phyloP scores from a whole-genome alignment of 306 rosid genomes.

The Trifolium pratense region DNA sequence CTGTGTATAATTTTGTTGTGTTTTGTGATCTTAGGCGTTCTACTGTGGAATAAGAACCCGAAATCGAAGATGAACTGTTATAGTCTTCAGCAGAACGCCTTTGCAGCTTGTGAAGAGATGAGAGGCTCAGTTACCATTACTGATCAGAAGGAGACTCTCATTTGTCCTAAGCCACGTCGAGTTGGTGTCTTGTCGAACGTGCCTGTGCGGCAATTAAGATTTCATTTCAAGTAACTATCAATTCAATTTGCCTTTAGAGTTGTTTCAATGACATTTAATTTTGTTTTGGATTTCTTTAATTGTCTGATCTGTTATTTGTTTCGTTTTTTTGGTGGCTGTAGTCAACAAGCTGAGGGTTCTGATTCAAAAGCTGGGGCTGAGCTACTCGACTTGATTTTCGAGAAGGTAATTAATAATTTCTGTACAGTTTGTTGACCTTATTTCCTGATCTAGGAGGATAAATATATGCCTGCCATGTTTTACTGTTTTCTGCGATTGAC shows the following conservation, averaged over 20 bases:
- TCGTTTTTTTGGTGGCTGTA: slow-evolving; percentile 32
- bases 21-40: slow-evolving; percentile 61
- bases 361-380: slow-evolving; percentile 87
- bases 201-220: slow-evolving; percentile 57
- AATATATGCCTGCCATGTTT: background rate
- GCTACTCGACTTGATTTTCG: slow-evolving; percentile 74
- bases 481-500: background rate
- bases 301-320: slow-evolving; percentile 33
- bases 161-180: slow-evolving; percentile 86
- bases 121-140: slow-evolving; percentile 48
- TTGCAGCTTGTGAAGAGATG: slow-evolving; percentile 64
- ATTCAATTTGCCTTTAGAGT: background rate
- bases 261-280: slow-evolving; percentile 29
- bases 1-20: slow-evolving; percentile 5
- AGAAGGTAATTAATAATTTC: slow-evolving; percentile 51
- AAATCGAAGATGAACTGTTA: slow-evolving; percentile 67
- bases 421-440: background rate
- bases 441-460: background rate
- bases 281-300: background rate
- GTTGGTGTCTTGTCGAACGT: slow-evolving; percentile 62
- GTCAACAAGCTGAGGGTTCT: slow-evolving; percentile 56
- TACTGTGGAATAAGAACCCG: slow-evolving; percentile 46
- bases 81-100: slow-evolving; percentile 83
- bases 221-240: slow-evolving; percentile 60
- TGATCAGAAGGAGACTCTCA: slow-evolving; percentile 67